A percentile compares a stretch with the other conserved stretches of the same genome.
Evolutionary conservation across 306 rosid genomes (phyloP).

Genomic region (Begonia loranthoides): DNA sequence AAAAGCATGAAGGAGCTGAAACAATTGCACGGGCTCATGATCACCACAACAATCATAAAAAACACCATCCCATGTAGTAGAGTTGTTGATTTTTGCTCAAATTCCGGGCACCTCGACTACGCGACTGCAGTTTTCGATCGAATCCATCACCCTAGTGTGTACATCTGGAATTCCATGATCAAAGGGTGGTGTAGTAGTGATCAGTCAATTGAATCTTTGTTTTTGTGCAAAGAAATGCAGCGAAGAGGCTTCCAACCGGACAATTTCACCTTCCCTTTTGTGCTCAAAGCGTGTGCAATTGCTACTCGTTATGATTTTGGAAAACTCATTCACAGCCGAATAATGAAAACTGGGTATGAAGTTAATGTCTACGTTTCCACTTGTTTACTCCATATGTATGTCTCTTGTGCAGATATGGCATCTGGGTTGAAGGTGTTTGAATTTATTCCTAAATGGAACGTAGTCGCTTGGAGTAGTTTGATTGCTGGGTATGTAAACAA

Average conservation of each 20-base stretch:
- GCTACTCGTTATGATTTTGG: constrained; percentile 22
- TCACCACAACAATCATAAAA: constrained; percentile 27
- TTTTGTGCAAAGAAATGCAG: constrained; percentile 40
- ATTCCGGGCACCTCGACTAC: constrained; percentile 29
- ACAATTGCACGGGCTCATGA: constrained; percentile 17
- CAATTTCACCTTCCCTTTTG: constrained; percentile 68
- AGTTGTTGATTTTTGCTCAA: constrained; percentile 48
- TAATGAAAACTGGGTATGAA: constrained; percentile 52
- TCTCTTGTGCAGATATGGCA: constrained; percentile 24
- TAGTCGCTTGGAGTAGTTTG: constrained; percentile 76
- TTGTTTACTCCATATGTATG: constrained; percentile 50
- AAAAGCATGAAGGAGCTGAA: constrained; percentile 38
- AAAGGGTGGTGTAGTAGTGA: constrained; percentile 39
- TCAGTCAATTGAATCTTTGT: constrained; percentile 31
- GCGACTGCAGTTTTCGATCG: constrained; percentile 34
- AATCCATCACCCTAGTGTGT: constrained; percentile 37
- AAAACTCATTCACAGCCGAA: constrained; percentile 36
- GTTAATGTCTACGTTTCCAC: constrained; percentile 36
- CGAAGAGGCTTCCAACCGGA: constrained; percentile 40
- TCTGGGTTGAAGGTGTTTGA: constrained; percentile 44
- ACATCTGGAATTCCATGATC: constrained; percentile 68
- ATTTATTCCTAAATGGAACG: constrained; percentile 46
- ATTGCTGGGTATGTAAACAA: constrained; percentile 44
- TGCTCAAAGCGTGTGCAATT: constrained; percentile 42
- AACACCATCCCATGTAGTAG: constrained; percentile 44